Base-by-base conservation (phyloP, 2,329 filamentous ascomycete genomes). In the Paraconiothyrium sp. region DNA sequence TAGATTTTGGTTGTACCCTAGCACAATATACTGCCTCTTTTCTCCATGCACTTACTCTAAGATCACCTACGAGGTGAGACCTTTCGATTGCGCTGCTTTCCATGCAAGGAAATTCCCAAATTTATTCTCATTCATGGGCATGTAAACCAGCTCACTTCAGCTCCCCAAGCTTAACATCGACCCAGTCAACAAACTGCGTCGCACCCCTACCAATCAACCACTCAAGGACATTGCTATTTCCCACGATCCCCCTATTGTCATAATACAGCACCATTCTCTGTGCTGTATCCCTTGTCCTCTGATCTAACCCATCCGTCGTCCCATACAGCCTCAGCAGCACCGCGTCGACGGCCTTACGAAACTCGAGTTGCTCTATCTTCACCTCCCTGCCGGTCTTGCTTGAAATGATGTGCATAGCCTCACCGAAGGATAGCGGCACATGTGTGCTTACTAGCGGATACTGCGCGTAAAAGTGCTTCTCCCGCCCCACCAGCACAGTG, bases 381-480 rank as follows among this genome's bases (percentile, higher is more conserved):
- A 76, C 62, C 16, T 70, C 52, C 59, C 70, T 76, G 7, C 70
- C 72, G 27, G 73, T 67, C 47, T 58, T 67, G 35, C 66, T 54
- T 1, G 57, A 54, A 10, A 72, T 60, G 20, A 72, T 65, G 1
- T 4, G 14, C 43, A 72, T 51, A 7, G 63, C 64, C 3, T 73
- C 64, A 4, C 41, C 51, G 57, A 74, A 73, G 1, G 59, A 59
- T 2, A 69, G 22, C 16, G 68, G 44, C 14, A 62, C 55, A 8
- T 44, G 24, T 1, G 69, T 65, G 1, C 70, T 74, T 1, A 71
- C 64, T 5, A 76, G 58, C 54, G 70, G 67, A 62, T 77, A 76
- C 32, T 66, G 57, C 4, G 73, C 75, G 50, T 66, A 71, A 16
- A 65, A 70, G 59, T 76, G 72, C 37, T 62, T 68, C 49, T 76